Conservation (phyloP, 2,329 filamentous ascomycete genomes). For the Claviceps maximensis region DNA sequence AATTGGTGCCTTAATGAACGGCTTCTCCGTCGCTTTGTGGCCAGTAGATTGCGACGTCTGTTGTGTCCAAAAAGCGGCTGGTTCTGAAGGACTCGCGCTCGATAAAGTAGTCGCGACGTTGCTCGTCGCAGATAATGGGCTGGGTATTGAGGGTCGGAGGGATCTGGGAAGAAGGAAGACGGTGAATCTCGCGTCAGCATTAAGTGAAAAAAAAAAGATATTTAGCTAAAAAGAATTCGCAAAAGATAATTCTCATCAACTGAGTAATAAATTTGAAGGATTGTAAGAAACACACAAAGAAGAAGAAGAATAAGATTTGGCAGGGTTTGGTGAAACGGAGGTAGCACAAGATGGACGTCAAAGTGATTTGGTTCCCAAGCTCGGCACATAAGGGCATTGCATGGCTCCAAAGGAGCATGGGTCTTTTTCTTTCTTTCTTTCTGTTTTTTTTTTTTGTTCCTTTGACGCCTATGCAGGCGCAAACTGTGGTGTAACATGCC, state of each 20-base stretch:
- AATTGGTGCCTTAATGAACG: slow-evolving; percentile 5
- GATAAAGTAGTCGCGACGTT: slow-evolving; percentile 28
- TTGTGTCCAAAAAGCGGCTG: slow-evolving; percentile 9
- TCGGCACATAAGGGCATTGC: background rate
- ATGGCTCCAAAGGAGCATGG: background rate
- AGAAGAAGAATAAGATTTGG: background rate
- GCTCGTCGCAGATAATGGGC: slow-evolving; percentile 34
- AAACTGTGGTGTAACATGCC: background rate
- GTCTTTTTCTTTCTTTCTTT: background rate
- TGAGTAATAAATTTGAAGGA: background rate
- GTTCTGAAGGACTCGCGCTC: slow-evolving; percentile 24
- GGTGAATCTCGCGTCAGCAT: background rate
- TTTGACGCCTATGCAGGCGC: background rate
- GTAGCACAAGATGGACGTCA: background rate
- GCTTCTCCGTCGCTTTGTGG: slow-evolving; percentile 3
- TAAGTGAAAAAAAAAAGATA: background rate
- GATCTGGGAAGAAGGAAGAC: slow-evolving; percentile 25
- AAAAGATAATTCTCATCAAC: background rate
- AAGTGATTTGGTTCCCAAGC: background rate
- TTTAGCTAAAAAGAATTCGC: background rate
- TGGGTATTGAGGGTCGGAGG: slow-evolving; percentile 33
- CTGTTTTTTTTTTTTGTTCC: background rate
- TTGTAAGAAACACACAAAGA: background rate
- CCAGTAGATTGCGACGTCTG: slow-evolving; percentile 15
- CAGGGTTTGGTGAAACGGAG: background rate